Conservation (phyloP, 768 basidiomycete genomes). For the Rhizopogon roseolus region DNA sequence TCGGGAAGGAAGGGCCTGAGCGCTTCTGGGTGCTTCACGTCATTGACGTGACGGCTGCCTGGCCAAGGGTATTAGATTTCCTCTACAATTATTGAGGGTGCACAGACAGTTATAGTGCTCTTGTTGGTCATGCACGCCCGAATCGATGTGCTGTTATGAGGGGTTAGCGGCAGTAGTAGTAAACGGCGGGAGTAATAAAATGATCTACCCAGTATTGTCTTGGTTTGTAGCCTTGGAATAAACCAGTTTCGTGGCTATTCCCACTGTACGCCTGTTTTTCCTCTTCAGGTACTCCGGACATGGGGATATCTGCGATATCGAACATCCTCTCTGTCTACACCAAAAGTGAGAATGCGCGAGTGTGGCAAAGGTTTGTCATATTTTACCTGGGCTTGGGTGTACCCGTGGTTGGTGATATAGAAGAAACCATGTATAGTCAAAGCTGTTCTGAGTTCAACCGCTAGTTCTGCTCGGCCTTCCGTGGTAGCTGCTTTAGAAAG, state of each 20-base stretch:
- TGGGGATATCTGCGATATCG: conserved; percentile 44
- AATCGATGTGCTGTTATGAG: conserved; percentile 47
- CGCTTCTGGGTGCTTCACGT: conserved; percentile 43
- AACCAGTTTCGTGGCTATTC: conserved; percentile 38
- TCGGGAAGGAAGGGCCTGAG: conserved; percentile 50
- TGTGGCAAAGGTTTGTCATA: neutral
- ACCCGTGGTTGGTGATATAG: conserved; percentile 31
- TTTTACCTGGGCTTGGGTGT: conserved; percentile 29
- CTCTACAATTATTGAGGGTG: neutral
- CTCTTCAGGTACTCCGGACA: conserved; percentile 32
- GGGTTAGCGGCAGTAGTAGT: neutral
- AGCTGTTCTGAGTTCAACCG: conserved; percentile 34
- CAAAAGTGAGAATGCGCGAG: neutral
- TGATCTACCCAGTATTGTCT: conserved; percentile 42
- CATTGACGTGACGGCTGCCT: conserved; percentile 49
- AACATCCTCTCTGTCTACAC: conserved; percentile 41
- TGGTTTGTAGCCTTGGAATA: conserved; percentile 51
- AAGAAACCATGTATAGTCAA: conserved; percentile 35
- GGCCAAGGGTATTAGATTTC: neutral
- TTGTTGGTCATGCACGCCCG: conserved; percentile 57
- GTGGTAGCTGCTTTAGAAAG: conserved; percentile 33
- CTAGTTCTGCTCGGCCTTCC: conserved; percentile 34
- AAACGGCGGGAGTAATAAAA: neutral
- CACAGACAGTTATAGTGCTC: conserved; percentile 56
- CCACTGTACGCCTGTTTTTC: conserved; percentile 41